phyloP scores from a whole-genome alignment of 2,329 filamentous ascomycete genomes.

The Corynespora cassiicola region DNA sequence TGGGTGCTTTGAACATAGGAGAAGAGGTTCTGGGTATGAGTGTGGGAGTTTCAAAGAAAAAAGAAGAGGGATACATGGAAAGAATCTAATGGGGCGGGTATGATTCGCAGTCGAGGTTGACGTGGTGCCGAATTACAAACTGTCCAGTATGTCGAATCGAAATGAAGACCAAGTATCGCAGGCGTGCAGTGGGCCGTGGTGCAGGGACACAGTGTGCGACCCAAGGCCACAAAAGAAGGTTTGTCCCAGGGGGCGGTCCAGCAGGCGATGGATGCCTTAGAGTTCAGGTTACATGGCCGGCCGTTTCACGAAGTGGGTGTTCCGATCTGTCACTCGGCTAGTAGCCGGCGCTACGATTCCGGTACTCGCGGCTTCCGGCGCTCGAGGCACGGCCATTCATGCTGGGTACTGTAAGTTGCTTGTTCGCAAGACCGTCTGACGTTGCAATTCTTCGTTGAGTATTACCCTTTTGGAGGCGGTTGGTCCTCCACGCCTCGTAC shows the following conservation, averaged over 20 bases:
- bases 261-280: no score
- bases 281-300: no score
- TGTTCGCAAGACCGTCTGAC: slow-evolving; percentile 35
- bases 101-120: slow-evolving; percentile 1
- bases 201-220: not conserved
- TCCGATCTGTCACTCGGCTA: slow-evolving; percentile 7
- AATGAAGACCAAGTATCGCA: no score
- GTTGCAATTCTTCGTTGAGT: slow-evolving; percentile 29
- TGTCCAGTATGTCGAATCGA: no score
- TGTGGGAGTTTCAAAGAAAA: slow-evolving; percentile 11
- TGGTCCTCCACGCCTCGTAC: slow-evolving; percentile 94
- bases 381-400: slow-evolving; percentile 42
- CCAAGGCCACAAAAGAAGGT: not conserved
- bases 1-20: slow-evolving; percentile 15
- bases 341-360: slow-evolving; percentile 29
- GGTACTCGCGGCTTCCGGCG: slow-evolving; percentile 34
- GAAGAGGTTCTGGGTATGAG: slow-evolving; percentile 13
- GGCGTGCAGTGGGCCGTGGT: not conserved
- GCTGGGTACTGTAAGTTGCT: slow-evolving; percentile 29
- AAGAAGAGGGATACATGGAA: slow-evolving; percentile 11
- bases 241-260: no score
- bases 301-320: not conserved
- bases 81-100: not conserved
- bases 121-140: slow-evolving; percentile 3
- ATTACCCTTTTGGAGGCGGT: slow-evolving; percentile 46